Evolutionary conservation across 148 eudicot species (phyloP).

Genomic region (Oxyria digyna): DNA sequence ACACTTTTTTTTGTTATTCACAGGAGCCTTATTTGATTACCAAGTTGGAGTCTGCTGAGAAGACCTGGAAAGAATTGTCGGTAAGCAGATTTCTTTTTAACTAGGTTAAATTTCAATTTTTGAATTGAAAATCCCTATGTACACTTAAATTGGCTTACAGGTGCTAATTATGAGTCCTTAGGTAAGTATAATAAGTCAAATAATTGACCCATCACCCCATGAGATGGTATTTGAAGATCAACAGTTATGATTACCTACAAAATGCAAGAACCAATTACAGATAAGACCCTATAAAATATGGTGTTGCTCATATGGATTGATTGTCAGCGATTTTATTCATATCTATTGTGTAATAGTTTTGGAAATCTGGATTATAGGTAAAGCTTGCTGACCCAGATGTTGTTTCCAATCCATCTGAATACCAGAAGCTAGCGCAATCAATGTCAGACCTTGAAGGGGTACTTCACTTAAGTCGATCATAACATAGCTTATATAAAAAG

Average conservation of each 20-base stretch:
- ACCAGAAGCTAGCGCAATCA: slow-evolving; percentile 89
- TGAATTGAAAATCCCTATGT: background rate
- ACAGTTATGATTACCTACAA: background rate
- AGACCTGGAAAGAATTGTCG: slow-evolving; percentile 89
- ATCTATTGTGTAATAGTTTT: background rate
- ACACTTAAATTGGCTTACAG: background rate
- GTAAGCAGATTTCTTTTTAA: slow-evolving; percentile 23
- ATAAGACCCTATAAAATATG: background rate
- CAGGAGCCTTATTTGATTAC: slow-evolving; percentile 87
- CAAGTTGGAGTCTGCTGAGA: slow-evolving; percentile 90
- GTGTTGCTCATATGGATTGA: background rate
- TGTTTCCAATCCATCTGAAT: slow-evolving; percentile 81
- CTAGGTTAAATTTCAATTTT: background rate
- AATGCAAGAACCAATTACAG: background rate
- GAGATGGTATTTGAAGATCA: background rate
- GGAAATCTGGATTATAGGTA: slow-evolving; percentile 29
- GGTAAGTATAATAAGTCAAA: background rate
- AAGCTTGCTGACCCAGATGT: slow-evolving; percentile 96
- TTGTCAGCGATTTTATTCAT: background rate
- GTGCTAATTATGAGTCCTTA: background rate
- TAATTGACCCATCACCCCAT: background rate
- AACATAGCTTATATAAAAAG: background rate
- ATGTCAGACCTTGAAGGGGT: slow-evolving; percentile 90
- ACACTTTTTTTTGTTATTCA: background rate
- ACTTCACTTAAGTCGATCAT: background rate